Percentiles rank a stretch among this genome's conserved stretches.
Evolutionary conservation across 345 rosid genomes (phyloP).

Genomic region (Capsella bursapastoris): DNA sequence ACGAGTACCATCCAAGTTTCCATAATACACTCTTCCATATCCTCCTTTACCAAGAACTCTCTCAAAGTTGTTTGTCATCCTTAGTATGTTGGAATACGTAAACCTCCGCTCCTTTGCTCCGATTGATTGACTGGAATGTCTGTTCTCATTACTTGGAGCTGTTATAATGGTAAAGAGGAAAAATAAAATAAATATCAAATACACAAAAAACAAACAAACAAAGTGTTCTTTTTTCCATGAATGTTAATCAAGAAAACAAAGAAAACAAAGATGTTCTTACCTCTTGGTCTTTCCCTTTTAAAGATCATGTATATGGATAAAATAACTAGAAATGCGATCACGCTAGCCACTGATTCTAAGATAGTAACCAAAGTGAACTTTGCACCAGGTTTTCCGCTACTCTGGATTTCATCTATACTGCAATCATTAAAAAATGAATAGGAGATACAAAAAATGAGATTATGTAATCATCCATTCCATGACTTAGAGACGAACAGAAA

Average conservation of each 20-base stretch:
- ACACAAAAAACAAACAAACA: not conserved
- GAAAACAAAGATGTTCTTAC: constrained; percentile 29
- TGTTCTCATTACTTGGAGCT: constrained; percentile 18
- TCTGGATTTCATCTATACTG: not conserved
- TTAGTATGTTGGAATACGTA: constrained; percentile 40
- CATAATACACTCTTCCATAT: constrained; percentile 44
- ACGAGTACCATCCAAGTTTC: constrained; percentile 36
- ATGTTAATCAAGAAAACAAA: too few relatives aligned
- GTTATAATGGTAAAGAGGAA: not conserved
- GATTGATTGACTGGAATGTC: constrained; percentile 25
- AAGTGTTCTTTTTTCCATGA: not conserved
- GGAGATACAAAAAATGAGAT: not conserved
- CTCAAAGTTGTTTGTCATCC: constrained; percentile 42
- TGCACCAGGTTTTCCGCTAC: not conserved
- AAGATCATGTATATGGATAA: constrained; percentile 9
- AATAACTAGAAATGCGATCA: constrained; percentile 4
- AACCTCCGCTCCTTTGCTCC: constrained; percentile 12
- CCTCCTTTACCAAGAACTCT: constrained; percentile 48
- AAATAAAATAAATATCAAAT: not conserved
- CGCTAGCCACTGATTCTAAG: constrained; percentile 8
- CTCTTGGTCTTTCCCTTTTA: constrained; percentile 10
- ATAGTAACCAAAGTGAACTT: not conserved
- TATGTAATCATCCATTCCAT: too few relatives aligned
- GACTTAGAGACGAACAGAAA: too few relatives aligned
- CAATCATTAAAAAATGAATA: constrained; percentile 18